Evolutionary conservation across 805 yeast genomes (phyloP), one percentile per base, ranked within the genome.

Genomic region (Wickerhamiella musiphila): DNA sequence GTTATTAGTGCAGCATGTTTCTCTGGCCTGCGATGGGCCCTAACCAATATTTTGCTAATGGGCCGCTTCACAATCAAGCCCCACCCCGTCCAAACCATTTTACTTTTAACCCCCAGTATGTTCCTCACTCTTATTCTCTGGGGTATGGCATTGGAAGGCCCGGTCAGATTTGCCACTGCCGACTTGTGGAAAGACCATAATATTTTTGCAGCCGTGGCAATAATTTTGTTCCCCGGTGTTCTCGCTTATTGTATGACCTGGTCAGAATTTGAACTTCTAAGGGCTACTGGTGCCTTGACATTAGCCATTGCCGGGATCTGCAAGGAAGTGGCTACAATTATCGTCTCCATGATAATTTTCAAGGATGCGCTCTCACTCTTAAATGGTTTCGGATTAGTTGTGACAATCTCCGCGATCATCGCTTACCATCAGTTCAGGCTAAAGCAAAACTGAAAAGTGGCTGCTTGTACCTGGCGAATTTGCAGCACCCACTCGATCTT

Each of bases 21-120:
- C 57, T 74, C 90, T 11, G 98, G 98, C 0, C 58, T 90, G 32
- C 66, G 98, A 40, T 90, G 98, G 98, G 86, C 93, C 1, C 68
- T 84, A 39, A 83, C 96, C 1, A 96, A 90, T 49, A 52, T 90
- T 15, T 62, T 86, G 22, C 57, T 90, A 31, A 75, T 67, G 42
- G 63, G 59, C 27, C 72, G 71, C 10, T 30, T 34, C 17, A 32
- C 29, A 18, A 21, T 26, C 13, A 42, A 47, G 30, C 45, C 47
- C 12, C 59, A 84, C 48, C 92, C 98, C 2, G 70, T 90, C 13
- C 62, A 75, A 24, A 81, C 95, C 6, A 83, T 90, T 26, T 61
- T 78, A 43, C 79, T 78, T 48, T 56, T 90, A 12, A 70, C 94
- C 0, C 96, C 98, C 2, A 63, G 77, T 6, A 86, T 84, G 90